Evolutionary conservation across 805 yeast genomes (phyloP), one percentile per base, ranked within the genome.

Genomic region (Ogataea pignaliae): DNA sequence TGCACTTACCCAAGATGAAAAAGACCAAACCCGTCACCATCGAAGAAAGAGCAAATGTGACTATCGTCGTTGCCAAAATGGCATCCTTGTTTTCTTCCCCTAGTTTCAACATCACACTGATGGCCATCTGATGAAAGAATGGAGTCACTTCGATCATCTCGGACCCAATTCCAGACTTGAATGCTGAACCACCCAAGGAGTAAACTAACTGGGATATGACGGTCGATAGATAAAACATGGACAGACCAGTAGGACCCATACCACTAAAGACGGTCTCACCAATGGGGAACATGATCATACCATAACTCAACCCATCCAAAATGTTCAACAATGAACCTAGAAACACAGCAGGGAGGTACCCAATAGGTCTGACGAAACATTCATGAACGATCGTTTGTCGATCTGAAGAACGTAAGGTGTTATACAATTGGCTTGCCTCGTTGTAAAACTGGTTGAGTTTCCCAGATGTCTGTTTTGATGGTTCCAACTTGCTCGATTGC

Each of bases 91-190:
- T 43, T 12, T 55, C 61, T 10, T 66, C 73, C 9, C 83, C 83
- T 55, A 87, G 70, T 17, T 73, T 54, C 8, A 41, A 10, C 61
- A 83, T 70, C 39, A 93, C 82, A 12, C 83, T 70, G 26, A 77
- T 70, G 1, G 97, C 97, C 96, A 93, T 90, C 2, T 95, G 76
- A 59, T 93, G 99, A 71, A 91, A 91, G 63, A 93, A 93, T 2
- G 99, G 99, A 2, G 97, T 95, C n/a, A 93, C 88, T 63, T 93
- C 99, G 52, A 93, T 93, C 99, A 93, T 93, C 66, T 93, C 98
- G 3, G 96, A 86, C 1, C 99, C 99, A 36, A 91, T 81, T n/a
- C 95, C 96, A 2, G 89, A 76, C 48, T 79, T 80, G 68, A 93
- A 91, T 9, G 87, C 85, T 13, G 96, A 87, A 1, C 95, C 95